Conservation (phyloP, 148 eudicot species). For the Talinum fruticosum region DNA sequence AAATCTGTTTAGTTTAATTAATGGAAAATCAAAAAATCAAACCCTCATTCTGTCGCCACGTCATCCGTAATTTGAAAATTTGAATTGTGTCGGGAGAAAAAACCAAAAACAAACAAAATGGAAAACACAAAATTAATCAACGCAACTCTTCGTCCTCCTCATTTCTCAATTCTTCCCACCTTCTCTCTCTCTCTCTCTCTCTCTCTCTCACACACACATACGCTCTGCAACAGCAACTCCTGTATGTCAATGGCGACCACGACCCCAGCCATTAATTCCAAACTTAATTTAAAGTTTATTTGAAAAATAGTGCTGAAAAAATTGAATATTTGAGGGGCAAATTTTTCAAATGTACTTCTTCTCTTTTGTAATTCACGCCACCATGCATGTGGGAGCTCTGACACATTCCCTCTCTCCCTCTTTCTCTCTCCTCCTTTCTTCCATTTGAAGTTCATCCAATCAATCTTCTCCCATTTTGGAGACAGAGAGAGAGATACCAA, state of each 20-base stretch:
- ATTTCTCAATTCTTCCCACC: conserved; percentile 13
- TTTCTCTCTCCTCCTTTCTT: conserved; percentile 4
- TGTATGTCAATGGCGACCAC: background rate
- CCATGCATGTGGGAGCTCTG: conserved; percentile 56
- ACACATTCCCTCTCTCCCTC: conserved; percentile 34
- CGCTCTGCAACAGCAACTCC: background rate
- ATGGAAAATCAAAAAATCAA: background rate
- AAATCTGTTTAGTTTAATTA: too few species aligned
- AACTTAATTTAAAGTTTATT: background rate
- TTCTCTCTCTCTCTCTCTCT: background rate
- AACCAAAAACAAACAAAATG: too few species aligned
- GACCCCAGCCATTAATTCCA: background rate
- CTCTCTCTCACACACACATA: background rate
- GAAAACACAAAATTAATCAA: background rate
- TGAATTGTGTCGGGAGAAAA: background rate
- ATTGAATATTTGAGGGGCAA: background rate
- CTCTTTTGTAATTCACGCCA: conserved; percentile 35
- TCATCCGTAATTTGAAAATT: conserved; percentile 24
- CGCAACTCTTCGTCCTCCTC: conserved; percentile 16
- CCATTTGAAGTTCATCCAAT: conserved; percentile 10
- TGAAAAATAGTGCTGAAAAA: background rate
- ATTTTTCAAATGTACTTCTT: conserved; percentile 21
- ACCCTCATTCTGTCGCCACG: conserved; percentile 15
- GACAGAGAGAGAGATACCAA: background rate
- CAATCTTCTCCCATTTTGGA: background rate